A percentile compares a stretch with the other conserved stretches of the same genome.
These are phyloP conservation scores for Volvox carteri DNA, from an alignment of 163 green algal genomes.

Conservation along the genomic window DNA sequence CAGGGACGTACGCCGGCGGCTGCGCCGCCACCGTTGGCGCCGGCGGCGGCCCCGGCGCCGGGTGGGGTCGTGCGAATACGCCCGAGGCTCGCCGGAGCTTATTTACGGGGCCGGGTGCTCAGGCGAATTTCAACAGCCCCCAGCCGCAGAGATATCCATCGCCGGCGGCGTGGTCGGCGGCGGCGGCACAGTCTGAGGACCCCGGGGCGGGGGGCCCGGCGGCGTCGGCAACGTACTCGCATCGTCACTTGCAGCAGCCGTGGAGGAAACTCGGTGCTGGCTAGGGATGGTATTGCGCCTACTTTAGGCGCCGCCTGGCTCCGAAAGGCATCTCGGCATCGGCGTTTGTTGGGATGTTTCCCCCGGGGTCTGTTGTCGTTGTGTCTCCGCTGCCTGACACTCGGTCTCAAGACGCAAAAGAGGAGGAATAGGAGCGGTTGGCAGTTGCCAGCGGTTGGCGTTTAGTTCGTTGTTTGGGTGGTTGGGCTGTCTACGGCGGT, in stretches of 20 bases:
- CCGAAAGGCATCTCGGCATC: no score
- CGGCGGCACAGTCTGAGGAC: no score
- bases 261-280: neutral
- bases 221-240: neutral
- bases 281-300: neutral
- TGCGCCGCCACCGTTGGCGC: neutral
- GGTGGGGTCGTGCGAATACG: neutral
- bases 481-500: no score
- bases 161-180: neutral
- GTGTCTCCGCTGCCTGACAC: neutral
- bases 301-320: neutral
- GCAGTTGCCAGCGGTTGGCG: no score
- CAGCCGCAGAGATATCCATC: neutral
- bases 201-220: neutral
- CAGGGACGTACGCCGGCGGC: neutral
- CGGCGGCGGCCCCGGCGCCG: neutral
- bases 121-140: constrained; percentile 17
- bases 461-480: no score
- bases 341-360: no score
- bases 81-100: neutral
- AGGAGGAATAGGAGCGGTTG: neutral
- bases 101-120: neutral
- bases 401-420: neutral
- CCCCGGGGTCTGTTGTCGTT: no score
- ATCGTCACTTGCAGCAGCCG: neutral